Conservation (phyloP, 106 monocot genomes). For the Dioscorea alata region DNA sequence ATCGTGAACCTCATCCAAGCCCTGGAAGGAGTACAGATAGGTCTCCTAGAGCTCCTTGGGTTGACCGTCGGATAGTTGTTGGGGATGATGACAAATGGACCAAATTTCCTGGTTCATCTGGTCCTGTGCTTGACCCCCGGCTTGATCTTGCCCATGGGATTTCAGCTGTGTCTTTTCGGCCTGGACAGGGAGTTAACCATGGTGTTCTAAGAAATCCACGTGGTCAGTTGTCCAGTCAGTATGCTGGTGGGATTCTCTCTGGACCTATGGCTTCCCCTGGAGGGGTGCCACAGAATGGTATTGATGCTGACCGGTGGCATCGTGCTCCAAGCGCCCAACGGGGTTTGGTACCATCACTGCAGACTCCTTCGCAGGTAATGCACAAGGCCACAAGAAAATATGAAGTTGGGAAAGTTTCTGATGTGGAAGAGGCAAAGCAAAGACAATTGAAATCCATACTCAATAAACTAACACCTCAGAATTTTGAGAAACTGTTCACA, state of each 20-base stretch:
- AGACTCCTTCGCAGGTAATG: constrained; percentile 27
- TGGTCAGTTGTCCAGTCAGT: constrained; percentile 34
- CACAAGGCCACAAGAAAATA: constrained; percentile 79
- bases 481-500: constrained; percentile 78
- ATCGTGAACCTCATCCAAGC: constrained; percentile 8
- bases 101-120: not conserved
- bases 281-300: constrained; percentile 23
- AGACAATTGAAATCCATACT: constrained; percentile 74
- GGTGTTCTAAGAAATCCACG: constrained; percentile 64
- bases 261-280: constrained; percentile 34
- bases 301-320: constrained; percentile 85
- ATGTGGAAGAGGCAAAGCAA: constrained; percentile 71
- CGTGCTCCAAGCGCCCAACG: constrained; percentile 35
- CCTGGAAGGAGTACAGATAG: constrained; percentile 2
- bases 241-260: constrained; percentile 60
- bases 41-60: constrained; percentile 4
- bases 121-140: not conserved
- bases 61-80: constrained; percentile 1
- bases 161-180: not conserved
- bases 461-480: constrained; percentile 90
- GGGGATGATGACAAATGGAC: constrained; percentile 4
- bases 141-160: not conserved
- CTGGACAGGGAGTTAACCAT: constrained; percentile 35
- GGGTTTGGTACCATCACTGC: constrained; percentile 72
- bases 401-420: constrained; percentile 76